Evolutionary conservation across 192 early-diverging fungal genomes (phyloP).

Genomic region (Radiomyces spectabilis): DNA sequence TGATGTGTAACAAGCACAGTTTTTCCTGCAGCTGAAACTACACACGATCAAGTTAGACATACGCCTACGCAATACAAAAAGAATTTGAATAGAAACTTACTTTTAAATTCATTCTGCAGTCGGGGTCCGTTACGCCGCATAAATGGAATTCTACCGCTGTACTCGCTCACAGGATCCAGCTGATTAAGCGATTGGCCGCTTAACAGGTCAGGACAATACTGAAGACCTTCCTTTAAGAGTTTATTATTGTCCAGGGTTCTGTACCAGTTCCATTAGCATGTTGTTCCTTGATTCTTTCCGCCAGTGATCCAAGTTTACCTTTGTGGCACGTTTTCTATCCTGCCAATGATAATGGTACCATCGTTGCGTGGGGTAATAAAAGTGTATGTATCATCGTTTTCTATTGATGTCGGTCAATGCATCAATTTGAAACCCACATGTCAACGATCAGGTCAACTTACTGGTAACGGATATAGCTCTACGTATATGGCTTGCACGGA

Average conservation of each 20-base stretch:
- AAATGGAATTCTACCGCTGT: constrained; percentile 42
- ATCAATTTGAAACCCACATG: not conserved
- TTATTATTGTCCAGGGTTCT: constrained; percentile 19
- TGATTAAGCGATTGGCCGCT: constrained; percentile 26
- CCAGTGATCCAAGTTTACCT: constrained; percentile 35
- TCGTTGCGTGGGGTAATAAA: constrained; percentile 78
- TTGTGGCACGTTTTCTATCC: constrained; percentile 46
- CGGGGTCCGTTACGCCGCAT: constrained; percentile 35
- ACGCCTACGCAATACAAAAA: not conserved
- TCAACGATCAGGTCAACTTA: constrained; percentile 5
- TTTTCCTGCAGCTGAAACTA: constrained; percentile 9
- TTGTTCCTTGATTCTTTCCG: too few relatives aligned
- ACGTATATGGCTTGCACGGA: constrained; percentile 67
- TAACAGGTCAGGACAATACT: constrained; percentile 40
- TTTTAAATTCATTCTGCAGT: constrained; percentile 43
- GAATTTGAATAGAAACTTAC: constrained; percentile 18
- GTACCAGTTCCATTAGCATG: constrained; percentile 16
- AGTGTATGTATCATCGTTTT: constrained; percentile 32
- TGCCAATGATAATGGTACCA: constrained; percentile 71
- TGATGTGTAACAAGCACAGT: constrained; percentile 45
- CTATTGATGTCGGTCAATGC: not conserved
- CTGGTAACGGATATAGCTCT: constrained; percentile 39
- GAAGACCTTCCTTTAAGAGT: constrained; percentile 31
- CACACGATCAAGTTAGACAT: not conserved
- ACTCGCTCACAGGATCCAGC: constrained; percentile 35